Conservation (phyloP, 1,139 yeast species). For the Yamadazyma sp. region DNA sequence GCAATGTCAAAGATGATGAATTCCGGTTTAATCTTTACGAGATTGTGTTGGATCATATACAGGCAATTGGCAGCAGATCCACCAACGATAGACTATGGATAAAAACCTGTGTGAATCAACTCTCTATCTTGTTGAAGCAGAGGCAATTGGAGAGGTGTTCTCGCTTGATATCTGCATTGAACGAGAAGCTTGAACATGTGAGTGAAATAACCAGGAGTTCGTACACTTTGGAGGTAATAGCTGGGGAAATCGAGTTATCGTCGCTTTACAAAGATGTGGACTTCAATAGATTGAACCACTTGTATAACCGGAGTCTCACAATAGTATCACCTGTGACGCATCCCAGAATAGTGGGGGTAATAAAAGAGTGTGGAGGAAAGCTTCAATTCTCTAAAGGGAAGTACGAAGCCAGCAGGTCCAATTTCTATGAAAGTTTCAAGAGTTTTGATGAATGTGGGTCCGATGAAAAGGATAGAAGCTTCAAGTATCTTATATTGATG, state of each 20-base stretch:
- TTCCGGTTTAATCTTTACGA: constrained; percentile 32
- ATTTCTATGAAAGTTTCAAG: constrained; percentile 72
- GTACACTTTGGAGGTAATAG: constrained; percentile 60
- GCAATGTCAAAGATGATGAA: constrained; percentile 26
- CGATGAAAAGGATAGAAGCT: constrained; percentile 49
- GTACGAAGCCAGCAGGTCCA: constrained; percentile 61
- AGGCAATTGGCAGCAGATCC: constrained; percentile 13
- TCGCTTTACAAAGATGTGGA: constrained; percentile 30
- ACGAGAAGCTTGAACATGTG: constrained; percentile 34
- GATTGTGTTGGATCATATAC: constrained; percentile 25
- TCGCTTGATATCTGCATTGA: constrained; percentile 39
- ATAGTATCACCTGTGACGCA: constrained; percentile 70
- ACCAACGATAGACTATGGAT: constrained; percentile 56
- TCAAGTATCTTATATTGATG: constrained; percentile 63
- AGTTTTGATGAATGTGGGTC: constrained; percentile 82
- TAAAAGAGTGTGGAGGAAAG: constrained; percentile 75
- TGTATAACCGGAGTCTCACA: constrained; percentile 49
- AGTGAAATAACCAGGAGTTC: constrained; percentile 47
- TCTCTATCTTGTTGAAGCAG: constrained; percentile 47
- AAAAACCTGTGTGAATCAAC: constrained; percentile 52
- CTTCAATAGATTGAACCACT: constrained; percentile 39
- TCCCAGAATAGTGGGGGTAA: constrained; percentile 68
- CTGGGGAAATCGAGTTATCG: constrained; percentile 60
- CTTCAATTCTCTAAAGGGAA: constrained; percentile 61
- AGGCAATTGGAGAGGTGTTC: constrained; percentile 37